A percentile compares a stretch with the other conserved stretches of the same genome.
Evolutionary conservation across 202 grass and related monocot species (phyloP).

Genomic region (Carex sylvatica): DNA sequence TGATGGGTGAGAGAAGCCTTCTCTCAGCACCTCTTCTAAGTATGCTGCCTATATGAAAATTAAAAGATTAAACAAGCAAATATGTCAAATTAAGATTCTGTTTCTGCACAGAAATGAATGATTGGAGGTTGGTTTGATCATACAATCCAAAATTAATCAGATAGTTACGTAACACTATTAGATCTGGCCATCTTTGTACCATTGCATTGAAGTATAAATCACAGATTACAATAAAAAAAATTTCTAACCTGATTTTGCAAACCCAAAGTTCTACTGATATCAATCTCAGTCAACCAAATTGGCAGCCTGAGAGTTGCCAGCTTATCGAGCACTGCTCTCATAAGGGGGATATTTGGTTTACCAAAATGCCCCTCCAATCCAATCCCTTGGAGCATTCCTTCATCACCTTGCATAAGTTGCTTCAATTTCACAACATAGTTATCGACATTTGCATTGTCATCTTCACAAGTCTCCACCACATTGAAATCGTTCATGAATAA

Average conservation of each 20-base stretch:
- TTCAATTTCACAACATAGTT: constrained; percentile 64
- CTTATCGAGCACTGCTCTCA: constrained; percentile 84
- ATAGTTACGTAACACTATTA: not conserved
- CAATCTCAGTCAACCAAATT: constrained; percentile 95
- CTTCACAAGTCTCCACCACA: constrained; percentile 90
- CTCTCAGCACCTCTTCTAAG: constrained; percentile 86
- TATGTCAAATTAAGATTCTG: not conserved
- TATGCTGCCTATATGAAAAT: constrained; percentile 49
- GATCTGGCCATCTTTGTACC: not conserved
- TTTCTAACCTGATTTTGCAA: constrained; percentile 51
- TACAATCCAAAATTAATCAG: not conserved
- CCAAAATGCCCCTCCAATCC: constrained; percentile 91
- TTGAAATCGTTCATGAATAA: constrained; percentile 99
- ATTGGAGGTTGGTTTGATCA: not conserved
- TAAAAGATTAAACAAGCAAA: not conserved
- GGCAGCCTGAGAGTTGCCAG: constrained; percentile 78
- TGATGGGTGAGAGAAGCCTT: constrained; percentile 79
- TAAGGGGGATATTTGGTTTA: constrained; percentile 81
- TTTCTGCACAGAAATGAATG: not conserved
- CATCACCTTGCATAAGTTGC: constrained; percentile 47
- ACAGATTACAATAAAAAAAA: not conserved
- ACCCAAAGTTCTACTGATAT: constrained; percentile 74
- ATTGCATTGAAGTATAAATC: not conserved
- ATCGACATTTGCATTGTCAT: constrained; percentile 72
- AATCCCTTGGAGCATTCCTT: constrained; percentile 66